Percentiles rank a stretch among this genome's conserved stretches.
Conservation (phyloP, 352 stramenopile species). For the Globisporangium echinulatum region DNA sequence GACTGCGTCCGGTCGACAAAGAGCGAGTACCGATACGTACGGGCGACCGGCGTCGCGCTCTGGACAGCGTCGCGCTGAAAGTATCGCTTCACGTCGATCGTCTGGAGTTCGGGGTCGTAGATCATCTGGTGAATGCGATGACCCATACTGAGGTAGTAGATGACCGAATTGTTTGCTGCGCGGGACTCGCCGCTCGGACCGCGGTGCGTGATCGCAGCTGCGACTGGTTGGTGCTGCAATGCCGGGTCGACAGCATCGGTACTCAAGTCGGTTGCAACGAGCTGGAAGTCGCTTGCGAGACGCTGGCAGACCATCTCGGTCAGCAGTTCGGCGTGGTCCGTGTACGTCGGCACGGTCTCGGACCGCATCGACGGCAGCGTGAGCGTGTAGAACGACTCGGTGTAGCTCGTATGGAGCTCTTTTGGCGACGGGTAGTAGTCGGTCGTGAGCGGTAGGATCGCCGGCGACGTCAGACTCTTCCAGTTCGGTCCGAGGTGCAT, state of each 20-base stretch:
- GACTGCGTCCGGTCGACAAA: constrained; percentile 57
- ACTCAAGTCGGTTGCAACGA: constrained; percentile 26
- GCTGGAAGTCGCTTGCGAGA: constrained; percentile 69
- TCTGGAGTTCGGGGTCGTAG: constrained; percentile 64
- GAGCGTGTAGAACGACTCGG: constrained; percentile 78
- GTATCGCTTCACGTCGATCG: constrained; percentile 77
- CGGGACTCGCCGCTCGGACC: constrained; percentile 5
- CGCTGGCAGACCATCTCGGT: constrained; percentile 82
- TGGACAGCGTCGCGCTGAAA: constrained; percentile 32
- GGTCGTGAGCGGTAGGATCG: constrained; percentile 89
- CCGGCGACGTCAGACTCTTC: constrained; percentile 93
- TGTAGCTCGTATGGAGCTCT: constrained; percentile 58
- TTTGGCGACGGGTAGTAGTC: constrained; percentile 81
- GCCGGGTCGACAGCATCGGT: constrained; percentile 4
- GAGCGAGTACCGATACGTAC: constrained; percentile 63
- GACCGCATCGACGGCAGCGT: constrained; percentile 44
- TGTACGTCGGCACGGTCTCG: constrained; percentile 51
- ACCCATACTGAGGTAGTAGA: constrained; percentile 73
- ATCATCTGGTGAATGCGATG: constrained; percentile 79
- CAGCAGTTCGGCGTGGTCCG: constrained; percentile 58
- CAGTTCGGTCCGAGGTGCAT: constrained; percentile 92
- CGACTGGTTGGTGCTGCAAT: not conserved
- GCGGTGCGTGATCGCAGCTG: not conserved
- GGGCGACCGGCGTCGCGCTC: constrained; percentile 24
- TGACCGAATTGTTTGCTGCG: constrained; percentile 12